Evolutionary conservation across 305 asterid genomes (phyloP), one percentile per base, ranked within the genome.

Genomic region (Rubia tinctorum): DNA sequence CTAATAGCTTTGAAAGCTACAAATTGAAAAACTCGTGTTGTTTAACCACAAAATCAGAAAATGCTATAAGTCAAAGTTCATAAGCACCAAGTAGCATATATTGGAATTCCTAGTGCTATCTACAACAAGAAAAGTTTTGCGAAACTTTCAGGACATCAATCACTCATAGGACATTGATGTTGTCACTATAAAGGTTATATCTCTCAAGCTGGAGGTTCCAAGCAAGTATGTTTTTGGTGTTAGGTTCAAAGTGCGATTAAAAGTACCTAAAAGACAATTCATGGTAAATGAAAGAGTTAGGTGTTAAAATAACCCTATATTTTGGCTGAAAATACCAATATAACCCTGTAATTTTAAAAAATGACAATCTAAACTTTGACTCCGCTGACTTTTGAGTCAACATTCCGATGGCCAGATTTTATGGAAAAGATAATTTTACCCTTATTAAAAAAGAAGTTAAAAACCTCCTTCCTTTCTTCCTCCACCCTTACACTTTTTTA

Each of bases 1-100:
- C 98, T 96, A 63, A 93, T 92, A 71, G 90, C 85, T 79, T 93
- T 93, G 79, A 93, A 93, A 53, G 88, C 98, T 91, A 84, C 70
- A 83, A 8, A 53, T 56, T 62, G 62, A 70, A 63, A 30, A 62
- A 22, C 51, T 1, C 15, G 17, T 71, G 47, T 66, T 71, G 59
- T 73, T 63, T 49, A 34, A 34, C 49, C 17, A 69, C 20, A 69
- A 47, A 45, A 42, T 53, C 8, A 78, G 1, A 25, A 51, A 51
- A 34, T 53, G 69, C 62, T 15, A 39, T 17, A 15, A 44, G 43
- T 25, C 1, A 11, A 23, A 59, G 45, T 68, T 34, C 56, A 25
- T 44, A 39, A 15, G 17, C 45, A 43, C 39, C 69, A 58, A 9
- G n/a, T 42, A 8, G 53, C 61, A 22, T 12, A 73, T 18, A 17